Percentiles rank a stretch among this genome's conserved stretches.
Conservation (phyloP, 2,329 filamentous ascomycete genomes). For the Penicillium sp. region DNA sequence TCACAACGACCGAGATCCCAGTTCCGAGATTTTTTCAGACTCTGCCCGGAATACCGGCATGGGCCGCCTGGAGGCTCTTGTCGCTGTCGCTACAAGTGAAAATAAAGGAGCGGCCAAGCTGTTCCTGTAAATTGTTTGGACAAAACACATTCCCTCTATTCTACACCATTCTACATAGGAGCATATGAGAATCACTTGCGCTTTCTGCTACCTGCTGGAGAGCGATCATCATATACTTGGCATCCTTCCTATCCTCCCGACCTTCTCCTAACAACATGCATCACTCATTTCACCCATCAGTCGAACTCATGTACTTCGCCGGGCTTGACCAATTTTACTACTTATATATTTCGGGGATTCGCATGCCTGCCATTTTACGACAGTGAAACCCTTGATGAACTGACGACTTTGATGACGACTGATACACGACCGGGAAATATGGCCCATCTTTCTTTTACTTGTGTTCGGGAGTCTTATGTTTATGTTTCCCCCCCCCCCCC, state of each 20-base stretch:
- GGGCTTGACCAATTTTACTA: conserved; percentile 9
- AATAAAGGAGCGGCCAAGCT: conserved; percentile 40
- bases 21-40: conserved; percentile 31
- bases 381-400: conserved; percentile 30
- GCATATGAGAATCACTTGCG: conserved; percentile 10
- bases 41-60: conserved; percentile 39
- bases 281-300: background rate
- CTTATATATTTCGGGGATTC: conserved; percentile 19
- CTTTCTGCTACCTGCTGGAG: conserved; percentile 9
- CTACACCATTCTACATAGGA: conserved; percentile 2
- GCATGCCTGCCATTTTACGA: conserved; percentile 15
- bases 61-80: conserved; percentile 51
- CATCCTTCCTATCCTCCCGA: background rate
- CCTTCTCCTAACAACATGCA: background rate
- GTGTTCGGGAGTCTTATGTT: conserved; percentile 30
- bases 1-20: conserved; percentile 28
- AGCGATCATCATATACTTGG: conserved; percentile 4
- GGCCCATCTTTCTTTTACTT: conserved; percentile 11
- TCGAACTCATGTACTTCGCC: background rate
- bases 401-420: conserved; percentile 38
- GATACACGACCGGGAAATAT: conserved; percentile 31
- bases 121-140: conserved; percentile 27
- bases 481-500: conserved; percentile 23
- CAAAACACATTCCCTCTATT: conserved; percentile 4
- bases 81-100: conserved; percentile 51